These are phyloP conservation scores for Candida railenensis DNA, from an alignment of 805 yeast genomes.

Conservation along the genomic window DNA sequence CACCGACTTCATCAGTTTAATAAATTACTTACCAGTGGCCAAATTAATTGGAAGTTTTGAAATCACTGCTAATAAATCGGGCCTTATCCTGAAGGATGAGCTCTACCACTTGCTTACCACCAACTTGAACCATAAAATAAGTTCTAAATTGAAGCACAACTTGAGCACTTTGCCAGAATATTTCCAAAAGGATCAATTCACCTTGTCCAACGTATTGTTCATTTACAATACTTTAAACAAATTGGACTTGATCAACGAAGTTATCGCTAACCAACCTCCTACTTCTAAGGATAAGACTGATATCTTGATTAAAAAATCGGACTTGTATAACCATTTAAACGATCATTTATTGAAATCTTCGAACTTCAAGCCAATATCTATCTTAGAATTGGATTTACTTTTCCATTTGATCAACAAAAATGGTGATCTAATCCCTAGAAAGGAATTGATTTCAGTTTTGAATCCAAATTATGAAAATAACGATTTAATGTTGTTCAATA, in stretches of 20 bases:
- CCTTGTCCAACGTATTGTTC: constrained; percentile 38
- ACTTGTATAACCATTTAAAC: constrained; percentile 41
- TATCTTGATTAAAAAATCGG: constrained; percentile 39
- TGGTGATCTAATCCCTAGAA: constrained; percentile 40
- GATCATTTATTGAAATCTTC: constrained; percentile 43
- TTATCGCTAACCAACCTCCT: constrained; percentile 46
- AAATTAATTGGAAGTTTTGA: constrained; percentile 45
- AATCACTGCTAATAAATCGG: constrained; percentile 30
- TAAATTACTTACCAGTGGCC: constrained; percentile 45
- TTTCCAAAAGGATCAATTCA: constrained; percentile 30
- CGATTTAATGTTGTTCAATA: constrained; percentile 30
- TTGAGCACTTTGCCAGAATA: constrained; percentile 34
- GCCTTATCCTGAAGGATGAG: constrained; percentile 28
- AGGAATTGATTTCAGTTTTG: constrained; percentile 45
- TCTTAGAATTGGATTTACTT: constrained; percentile 38
- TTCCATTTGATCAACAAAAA: constrained; percentile 37
- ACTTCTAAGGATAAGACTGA: constrained; percentile 40
- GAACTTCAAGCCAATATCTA: constrained; percentile 42
- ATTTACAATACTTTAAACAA: constrained; percentile 40
- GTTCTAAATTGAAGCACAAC: constrained; percentile 34
- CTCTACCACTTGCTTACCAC: constrained; percentile 31
- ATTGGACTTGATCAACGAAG: constrained; percentile 44
- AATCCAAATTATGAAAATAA: constrained; percentile 55
- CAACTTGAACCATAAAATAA: constrained; percentile 42
- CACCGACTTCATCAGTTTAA: constrained; percentile 38